Evolutionary conservation across 2,329 filamentous ascomycete genomes (phyloP).

Genomic region (Fusarium redolens): DNA sequence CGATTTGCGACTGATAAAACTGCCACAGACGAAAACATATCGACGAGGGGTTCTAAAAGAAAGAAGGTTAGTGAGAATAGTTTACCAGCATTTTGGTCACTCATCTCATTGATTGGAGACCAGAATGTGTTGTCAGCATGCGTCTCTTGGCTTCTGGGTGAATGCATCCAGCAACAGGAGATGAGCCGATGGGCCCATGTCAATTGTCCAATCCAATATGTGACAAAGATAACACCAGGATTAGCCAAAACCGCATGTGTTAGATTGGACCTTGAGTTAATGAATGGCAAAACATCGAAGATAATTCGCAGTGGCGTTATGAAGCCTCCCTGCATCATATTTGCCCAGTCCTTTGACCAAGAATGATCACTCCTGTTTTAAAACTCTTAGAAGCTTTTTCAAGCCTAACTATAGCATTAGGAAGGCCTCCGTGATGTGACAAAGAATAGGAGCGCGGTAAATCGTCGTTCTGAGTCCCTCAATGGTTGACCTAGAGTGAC

Average conservation of each 20-base stretch:
- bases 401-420: not conserved
- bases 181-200: not conserved
- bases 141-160: not conserved
- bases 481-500: not conserved
- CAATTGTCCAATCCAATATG: not conserved
- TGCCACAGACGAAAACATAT: not conserved
- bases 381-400: no score
- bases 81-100: not conserved
- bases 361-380: not conserved
- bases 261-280: no score
- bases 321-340: not conserved
- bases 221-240: not conserved
- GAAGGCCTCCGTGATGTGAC: not conserved
- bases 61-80: no score
- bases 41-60: not conserved
- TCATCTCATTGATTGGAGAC: not conserved
- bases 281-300: not conserved
- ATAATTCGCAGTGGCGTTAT: not conserved
- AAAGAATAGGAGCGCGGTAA: not conserved
- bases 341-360: not conserved
- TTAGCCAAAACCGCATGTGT: not conserved
- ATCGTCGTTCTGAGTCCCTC: not conserved
- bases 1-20: not conserved
- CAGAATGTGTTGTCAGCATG: no score
- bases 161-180: not conserved